Conservation (phyloP, 805 yeast species). For the Cyberlindnera suaveolens region DNA sequence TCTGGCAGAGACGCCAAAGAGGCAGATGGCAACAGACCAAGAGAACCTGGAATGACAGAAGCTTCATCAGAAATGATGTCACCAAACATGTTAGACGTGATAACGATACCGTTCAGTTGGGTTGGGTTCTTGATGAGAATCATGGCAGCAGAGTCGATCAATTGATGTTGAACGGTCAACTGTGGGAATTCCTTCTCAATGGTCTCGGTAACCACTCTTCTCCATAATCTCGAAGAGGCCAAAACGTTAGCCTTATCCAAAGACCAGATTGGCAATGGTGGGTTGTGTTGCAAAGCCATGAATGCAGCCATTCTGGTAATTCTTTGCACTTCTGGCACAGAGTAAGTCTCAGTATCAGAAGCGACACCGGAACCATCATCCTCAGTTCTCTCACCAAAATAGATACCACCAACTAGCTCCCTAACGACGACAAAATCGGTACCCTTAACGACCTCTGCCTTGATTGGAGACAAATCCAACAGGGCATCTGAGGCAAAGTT, state of each 20-base stretch:
- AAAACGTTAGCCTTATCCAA: constrained; percentile 96
- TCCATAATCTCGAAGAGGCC: constrained; percentile 95
- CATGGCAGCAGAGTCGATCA: constrained; percentile 99
- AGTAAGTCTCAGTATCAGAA: constrained; percentile 88
- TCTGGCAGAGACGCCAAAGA: constrained; percentile 97
- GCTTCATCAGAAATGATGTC: constrained; percentile 98
- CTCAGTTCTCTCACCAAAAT: constrained; percentile 93
- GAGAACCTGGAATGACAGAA: constrained; percentile 94
- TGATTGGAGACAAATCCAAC: constrained; percentile 82
- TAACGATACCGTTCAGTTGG: constrained; percentile 83
- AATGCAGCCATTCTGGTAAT: constrained; percentile 98
- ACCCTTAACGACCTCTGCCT: constrained; percentile 78
- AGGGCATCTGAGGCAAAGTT: constrained; percentile 83
- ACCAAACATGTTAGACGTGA: constrained; percentile 96
- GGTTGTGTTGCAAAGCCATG: constrained; percentile 86
- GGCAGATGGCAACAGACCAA: constrained; percentile 91
- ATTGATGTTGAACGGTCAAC: constrained; percentile 81
- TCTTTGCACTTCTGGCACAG: constrained; percentile 89
- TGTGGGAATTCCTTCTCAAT: constrained; percentile 88
- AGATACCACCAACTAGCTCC: constrained; percentile 96
- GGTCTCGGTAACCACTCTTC: constrained; percentile 84
- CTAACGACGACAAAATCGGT: constrained; percentile 91
- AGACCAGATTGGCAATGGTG: constrained; percentile 94
- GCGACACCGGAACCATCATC: constrained; percentile 86
- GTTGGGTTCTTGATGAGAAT: constrained; percentile 89